Base-by-base conservation (phyloP, 371 early-diverging fungal species). In the Batrachochytrium dendrobatidis region DNA sequence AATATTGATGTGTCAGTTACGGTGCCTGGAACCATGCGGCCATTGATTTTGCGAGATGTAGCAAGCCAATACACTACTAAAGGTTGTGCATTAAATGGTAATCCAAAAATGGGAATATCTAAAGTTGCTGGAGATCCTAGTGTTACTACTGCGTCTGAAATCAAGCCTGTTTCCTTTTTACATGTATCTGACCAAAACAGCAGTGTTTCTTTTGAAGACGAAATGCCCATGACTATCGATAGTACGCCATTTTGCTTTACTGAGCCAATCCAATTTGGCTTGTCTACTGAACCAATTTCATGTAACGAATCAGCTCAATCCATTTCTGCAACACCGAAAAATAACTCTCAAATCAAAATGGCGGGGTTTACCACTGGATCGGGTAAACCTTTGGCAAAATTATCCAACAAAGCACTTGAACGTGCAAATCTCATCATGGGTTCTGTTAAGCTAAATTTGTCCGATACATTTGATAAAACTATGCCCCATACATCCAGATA, bases 281-380 rank as follows among this genome's bases (percentile, higher is more conserved):
- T n/a, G n/a, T n/a, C n/a, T n/a, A n/a, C n/a, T n/a, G n/a, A n/a
- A n/a, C n/a, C 39, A 39, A 39, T 12, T 15, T n/a, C 39, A n/a
- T n/a, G 12, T n/a, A 39, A 12, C n/a, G 39, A n/a, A 20, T 7
- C 26, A 12, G 12, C 5, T 20, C 46, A 45, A 12, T 12, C 46
- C 24, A 12, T 5, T 45, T 20, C 12, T 5, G 46, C 46, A 24
- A 7, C 3, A 3, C 7, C 5, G 12, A 20, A 20, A 26, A 7
- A 5, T 20, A 5, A 3, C 26, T 20, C 46, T 45, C 39, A 12
- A n/a, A 12, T n/a, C 15, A n/a, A 12, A n/a, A 39, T 39, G 39
- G 12, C 43, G 6, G 56, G 56, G 10, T 56, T 56, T 34, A 43
- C 56, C 20, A 56, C 56, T 18, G 56, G 56, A 20, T 24, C 46